Percentiles rank a stretch among this genome's conserved stretches.
These are phyloP conservation scores for Diaporthe eres DNA, from an alignment of 2,329 filamentous ascomycete genomes.

Conservation along the genomic window DNA sequence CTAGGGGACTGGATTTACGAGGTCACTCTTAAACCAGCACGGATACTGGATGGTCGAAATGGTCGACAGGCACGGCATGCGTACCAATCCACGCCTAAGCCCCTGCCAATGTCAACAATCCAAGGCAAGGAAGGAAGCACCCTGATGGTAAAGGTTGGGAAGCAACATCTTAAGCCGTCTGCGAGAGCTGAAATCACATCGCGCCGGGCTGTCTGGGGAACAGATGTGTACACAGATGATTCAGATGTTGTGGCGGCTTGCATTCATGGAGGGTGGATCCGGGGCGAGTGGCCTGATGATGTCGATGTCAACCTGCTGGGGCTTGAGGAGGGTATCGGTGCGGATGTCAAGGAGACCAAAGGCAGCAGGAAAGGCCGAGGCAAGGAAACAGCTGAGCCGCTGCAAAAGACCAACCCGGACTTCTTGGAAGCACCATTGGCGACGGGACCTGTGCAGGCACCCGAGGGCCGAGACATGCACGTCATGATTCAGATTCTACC, in stretches of 20 bases:
- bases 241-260: constrained; percentile 93
- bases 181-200: constrained; percentile 87
- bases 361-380: constrained; percentile 47
- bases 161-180: constrained; percentile 78
- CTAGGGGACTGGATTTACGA: constrained; percentile 89
- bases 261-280: constrained; percentile 93
- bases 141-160: constrained; percentile 88
- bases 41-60: constrained; percentile 68
- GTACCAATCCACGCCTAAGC: constrained; percentile 71
- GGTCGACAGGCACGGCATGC: constrained; percentile 52
- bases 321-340: constrained; percentile 57
- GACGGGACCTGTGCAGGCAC: constrained; percentile 74
- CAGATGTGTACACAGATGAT: constrained; percentile 95
- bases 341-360: constrained; percentile 49
- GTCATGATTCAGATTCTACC: constrained; percentile 90
- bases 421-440: constrained; percentile 68
- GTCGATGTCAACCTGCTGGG: constrained; percentile 79
- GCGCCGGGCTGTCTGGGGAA: constrained; percentile 89
- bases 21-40: constrained; percentile 71
- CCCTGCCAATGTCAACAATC: constrained; percentile 80
- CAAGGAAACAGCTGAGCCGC: constrained; percentile 42
- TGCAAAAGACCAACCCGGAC: constrained; percentile 42
- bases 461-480: constrained; percentile 82
- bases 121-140: constrained; percentile 89
- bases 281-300: constrained; percentile 87